Conservation (phyloP, 257 asterid species). For the Przewalskia tangutica region DNA sequence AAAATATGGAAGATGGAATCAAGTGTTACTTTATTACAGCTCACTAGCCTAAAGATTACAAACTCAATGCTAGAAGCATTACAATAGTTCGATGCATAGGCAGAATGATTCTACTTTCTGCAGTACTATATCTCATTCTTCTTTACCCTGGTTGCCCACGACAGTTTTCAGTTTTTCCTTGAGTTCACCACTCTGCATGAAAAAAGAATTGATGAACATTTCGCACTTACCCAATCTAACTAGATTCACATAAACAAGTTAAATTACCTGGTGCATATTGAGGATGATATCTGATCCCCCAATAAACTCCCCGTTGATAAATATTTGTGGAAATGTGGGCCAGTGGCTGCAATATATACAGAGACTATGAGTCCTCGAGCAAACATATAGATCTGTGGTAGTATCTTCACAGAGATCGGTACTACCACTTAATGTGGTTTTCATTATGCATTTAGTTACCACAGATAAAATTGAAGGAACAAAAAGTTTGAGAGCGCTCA, state of each 20-base stretch:
- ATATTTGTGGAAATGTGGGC: conserved; percentile 98
- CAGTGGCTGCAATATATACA: conserved; percentile 56
- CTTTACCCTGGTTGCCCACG: conserved; percentile 24
- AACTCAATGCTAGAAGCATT: background rate
- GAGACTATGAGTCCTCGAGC: background rate
- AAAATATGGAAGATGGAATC: background rate
- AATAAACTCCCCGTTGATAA: conserved; percentile 79
- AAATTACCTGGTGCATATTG: conserved; percentile 76
- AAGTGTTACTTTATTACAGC: background rate
- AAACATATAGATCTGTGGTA: background rate
- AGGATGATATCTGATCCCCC: conserved; percentile 99
- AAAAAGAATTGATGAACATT: conserved; percentile 10
- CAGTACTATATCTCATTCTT: conserved; percentile 10
- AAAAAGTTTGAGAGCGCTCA: background rate
- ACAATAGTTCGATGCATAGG: background rate
- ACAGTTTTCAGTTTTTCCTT: conserved; percentile 45
- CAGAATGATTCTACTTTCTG: background rate
- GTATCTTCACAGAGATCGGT: background rate
- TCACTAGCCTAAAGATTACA: background rate
- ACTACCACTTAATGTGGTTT: background rate
- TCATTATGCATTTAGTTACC: background rate
- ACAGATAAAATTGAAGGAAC: background rate
- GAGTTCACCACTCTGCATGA: conserved; percentile 69
- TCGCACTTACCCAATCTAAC: background rate
- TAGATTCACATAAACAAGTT: background rate